Base-by-base conservation (phyloP, 108 stramenopile species). In the Schizochytrium sp. region DNA sequence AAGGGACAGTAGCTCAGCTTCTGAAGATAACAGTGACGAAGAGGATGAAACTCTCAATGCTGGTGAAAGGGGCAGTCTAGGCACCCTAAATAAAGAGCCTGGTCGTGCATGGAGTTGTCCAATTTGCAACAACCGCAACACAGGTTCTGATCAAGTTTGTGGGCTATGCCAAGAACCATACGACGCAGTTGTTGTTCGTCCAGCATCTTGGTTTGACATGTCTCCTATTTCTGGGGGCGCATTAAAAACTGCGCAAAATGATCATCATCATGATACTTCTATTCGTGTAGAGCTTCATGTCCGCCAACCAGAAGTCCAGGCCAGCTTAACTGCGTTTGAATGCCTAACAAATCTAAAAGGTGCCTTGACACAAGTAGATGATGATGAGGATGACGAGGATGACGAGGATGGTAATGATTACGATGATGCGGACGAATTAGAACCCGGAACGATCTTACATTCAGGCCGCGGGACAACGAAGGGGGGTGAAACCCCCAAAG, bases 231-330 rank as follows among this genome's bases (percentile, higher is more conserved):
- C 28, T 28, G 64, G 42, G 64, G 64, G 15, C 64, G 64, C 42
- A 38, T 69, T 44, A 44, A 38, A 69, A 15, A 38, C 64, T 8
- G 64, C 44, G 0, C 64, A 69, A 44, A 69, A 69, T 38, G 28
- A 83, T 38, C 76, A 83, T 53, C 76, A 83, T 53, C 76, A 83
- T 83, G 76, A 83, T 28, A 83, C 76, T 8, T 38, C 12, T 7
- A 38, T 69, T 12, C 64, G 64, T 44, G 64, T 69, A 38, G 19
- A 69, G 12, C 12, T 69, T 2, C 42, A 69, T 15, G 15, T 69
- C 28, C 64, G 28, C 12, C 40, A 69, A 15, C 64, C 64, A 7
- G 64, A 69, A 44, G 40, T 69, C 19, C 64, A 69, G 44, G 64
- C 64, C 19, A 69, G 15, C 64, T 38, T 69, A 8, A 69, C 42